These are phyloP conservation scores for Coemansia guatemalensis DNA, from an alignment of 192 early-diverging fungal genomes.

Conservation along the genomic window DNA sequence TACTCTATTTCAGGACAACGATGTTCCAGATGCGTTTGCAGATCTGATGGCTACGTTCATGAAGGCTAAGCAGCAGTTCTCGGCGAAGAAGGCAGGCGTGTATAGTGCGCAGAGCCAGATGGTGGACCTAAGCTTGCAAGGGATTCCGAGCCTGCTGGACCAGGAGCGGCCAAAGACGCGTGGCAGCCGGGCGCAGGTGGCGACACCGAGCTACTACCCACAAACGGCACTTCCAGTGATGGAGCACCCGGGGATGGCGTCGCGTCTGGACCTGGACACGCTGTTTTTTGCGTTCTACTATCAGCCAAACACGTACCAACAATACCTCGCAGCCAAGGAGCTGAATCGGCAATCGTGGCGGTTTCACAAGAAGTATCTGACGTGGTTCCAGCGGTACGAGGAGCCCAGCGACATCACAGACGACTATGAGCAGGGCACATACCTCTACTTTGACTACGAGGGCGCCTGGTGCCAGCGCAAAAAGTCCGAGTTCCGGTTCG, in stretches of 20 bases:
- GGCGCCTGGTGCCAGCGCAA: conserved; percentile 95
- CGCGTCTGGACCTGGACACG: conserved; percentile 91
- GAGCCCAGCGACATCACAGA: conserved; percentile 95
- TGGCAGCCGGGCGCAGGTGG: conserved; percentile 37
- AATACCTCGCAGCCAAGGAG: conserved; percentile 94
- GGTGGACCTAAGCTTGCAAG: conserved; percentile 82
- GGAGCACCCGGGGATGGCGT: conserved; percentile 81
- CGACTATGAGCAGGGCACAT: conserved; percentile 97
- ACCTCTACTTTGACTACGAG: conserved; percentile 99
- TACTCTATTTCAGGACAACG: conserved; percentile 46
- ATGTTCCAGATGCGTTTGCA: conserved; percentile 64
- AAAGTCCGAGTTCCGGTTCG: conserved; percentile 95
- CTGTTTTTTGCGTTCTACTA: conserved; percentile 99
- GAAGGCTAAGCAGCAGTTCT: conserved; percentile 60
- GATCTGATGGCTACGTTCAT: conserved; percentile 70
- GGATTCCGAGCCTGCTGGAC: conserved; percentile 80
- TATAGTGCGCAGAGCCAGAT: conserved; percentile 58
- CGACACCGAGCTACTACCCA: conserved; percentile 91
- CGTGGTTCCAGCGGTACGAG: conserved; percentile 98
- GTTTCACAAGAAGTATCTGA: conserved; percentile 97
- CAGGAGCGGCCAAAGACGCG: conserved; percentile 70
- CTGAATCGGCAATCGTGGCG: conserved; percentile 97
- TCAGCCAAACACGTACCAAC: conserved; percentile 94
- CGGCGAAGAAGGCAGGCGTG: conserved; percentile 20
- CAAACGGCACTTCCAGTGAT: conserved; percentile 79